These are phyloP conservation scores for Rubroshorea leprosula DNA, from an alignment of 345 rosid species.

Conservation along the genomic window DNA sequence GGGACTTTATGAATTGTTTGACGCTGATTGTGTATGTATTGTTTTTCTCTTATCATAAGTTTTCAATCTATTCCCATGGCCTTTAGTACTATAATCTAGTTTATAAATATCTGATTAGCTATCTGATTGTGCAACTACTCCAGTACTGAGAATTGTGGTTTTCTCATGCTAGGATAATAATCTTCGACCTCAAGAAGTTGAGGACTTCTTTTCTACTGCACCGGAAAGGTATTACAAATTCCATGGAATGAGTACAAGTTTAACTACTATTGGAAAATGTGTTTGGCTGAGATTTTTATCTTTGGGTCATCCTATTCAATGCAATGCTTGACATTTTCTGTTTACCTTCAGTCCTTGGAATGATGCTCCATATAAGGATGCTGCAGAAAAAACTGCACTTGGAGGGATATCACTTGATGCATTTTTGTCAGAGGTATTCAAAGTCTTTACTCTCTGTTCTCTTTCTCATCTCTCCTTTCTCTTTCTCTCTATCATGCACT, in stretches of 20 bases:
- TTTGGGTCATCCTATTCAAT: background rate
- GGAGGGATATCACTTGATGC: constrained; percentile 67
- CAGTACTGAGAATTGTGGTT: constrained; percentile 12
- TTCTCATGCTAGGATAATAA: constrained; percentile 65
- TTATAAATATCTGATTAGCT: constrained; percentile 2
- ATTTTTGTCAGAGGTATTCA: constrained; percentile 72
- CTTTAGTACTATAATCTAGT: constrained; percentile 4
- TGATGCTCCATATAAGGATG: constrained; percentile 72
- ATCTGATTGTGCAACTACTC: constrained; percentile 3
- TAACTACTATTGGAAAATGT: background rate
- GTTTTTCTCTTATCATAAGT: background rate
- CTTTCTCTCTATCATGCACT: background rate
- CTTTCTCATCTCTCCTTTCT: no score
- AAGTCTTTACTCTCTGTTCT: background rate
- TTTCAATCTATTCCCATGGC: constrained; percentile 1
- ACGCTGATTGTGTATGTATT: constrained; percentile 55
- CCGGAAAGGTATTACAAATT: constrained; percentile 59
- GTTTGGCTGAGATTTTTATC: background rate
- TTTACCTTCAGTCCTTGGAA: constrained; percentile 71
- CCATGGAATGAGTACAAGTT: background rate
- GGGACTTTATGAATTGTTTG: constrained; percentile 68
- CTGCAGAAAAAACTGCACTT: constrained; percentile 55
- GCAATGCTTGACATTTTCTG: constrained; percentile 6
- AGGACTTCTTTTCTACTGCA: constrained; percentile 91
- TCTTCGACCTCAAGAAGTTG: constrained; percentile 69